Evolutionary conservation across 805 yeast genomes (phyloP), one percentile per base, ranked within the genome.

Genomic region (Hanseniaspora thailandica): DNA sequence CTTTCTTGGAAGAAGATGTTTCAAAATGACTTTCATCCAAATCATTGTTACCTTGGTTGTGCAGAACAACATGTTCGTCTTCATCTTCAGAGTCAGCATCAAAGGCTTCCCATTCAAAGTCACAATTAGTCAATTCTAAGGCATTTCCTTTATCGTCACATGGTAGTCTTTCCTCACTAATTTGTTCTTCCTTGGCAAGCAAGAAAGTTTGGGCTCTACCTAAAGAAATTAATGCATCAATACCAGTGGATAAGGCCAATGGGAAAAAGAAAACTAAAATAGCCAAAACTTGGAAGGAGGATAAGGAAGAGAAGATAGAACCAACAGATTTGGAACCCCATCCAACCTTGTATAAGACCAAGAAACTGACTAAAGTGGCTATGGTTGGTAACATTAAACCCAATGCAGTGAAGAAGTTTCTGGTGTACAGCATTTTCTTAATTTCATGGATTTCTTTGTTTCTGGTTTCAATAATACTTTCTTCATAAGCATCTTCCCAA

Each of bases 401-500:
- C 52, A 74, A 61, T 3, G 84, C 77, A n/a, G 76, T 70, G 28
- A 66, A 51, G 22, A 69, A 57, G 59, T 78, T 84, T 67, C 90
- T 77, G 28, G 78, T 63, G 40, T 80, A 69, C 60, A 64, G 68
- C 3, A 54, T 54, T 30, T 43, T 47, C 19, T 36, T 54, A 26
- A 38, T 45, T 48, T 54, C 47, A 17, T 6, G 57, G 76, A 82
- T 78, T 66, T 86, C 95, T 25, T 69, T 64, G 0, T 59, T 59
- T 62, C 96, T 75, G 35, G 77, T 69, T 3, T 71, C 71, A 6
- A 76, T 60, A 41, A 86, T 75, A 45, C 75, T 64, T 12, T 72
- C 64, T 52, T 72, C 71, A 64, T 85, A 86, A 1, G 95, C 86
- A 26, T 72, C 73, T 67, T 87, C 95, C 95, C 95, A 86, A 1